A percentile compares a stretch with the other conserved stretches of the same genome.
These are phyloP conservation scores for Tetrastigma voinierianum DNA, from an alignment of 164 flowering plant species.

Conservation along the genomic window DNA sequence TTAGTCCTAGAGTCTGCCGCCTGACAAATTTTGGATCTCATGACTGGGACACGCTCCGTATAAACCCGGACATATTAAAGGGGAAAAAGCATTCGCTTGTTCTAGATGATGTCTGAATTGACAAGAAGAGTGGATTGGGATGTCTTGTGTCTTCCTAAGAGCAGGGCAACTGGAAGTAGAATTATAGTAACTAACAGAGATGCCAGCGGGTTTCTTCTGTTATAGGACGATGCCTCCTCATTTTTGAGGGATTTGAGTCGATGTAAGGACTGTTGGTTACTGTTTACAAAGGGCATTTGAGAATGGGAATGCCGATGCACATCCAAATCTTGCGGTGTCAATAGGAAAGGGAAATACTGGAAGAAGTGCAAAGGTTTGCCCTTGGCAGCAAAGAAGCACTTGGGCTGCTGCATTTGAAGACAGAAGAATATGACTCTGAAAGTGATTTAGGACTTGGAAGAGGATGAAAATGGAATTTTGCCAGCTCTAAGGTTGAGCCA, in stretches of 20 bases:
- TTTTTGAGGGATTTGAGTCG: background rate
- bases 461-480: constrained; percentile 4
- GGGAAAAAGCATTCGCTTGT: background rate
- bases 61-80: background rate
- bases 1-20: background rate
- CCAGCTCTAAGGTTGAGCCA: constrained; percentile 11
- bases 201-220: background rate
- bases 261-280: background rate
- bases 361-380: background rate
- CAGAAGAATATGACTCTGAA: background rate
- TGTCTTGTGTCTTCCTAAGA: background rate
- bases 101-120: constrained; percentile 4
- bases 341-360: constrained; percentile 10
- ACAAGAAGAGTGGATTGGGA: constrained; percentile 1
- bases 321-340: background rate
- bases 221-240: background rate
- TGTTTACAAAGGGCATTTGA: constrained; percentile 7
- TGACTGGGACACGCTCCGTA: background rate
- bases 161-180: background rate
- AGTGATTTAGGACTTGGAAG: background rate
- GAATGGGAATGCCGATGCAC: background rate
- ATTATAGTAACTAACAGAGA: constrained; percentile 1
- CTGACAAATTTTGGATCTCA: background rate
- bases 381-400: too few relatives aligned
- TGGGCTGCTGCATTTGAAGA: too few relatives aligned